These are phyloP conservation scores for Smittium culicis DNA, from an alignment of 371 early-diverging fungal species.

Conservation along the genomic window DNA sequence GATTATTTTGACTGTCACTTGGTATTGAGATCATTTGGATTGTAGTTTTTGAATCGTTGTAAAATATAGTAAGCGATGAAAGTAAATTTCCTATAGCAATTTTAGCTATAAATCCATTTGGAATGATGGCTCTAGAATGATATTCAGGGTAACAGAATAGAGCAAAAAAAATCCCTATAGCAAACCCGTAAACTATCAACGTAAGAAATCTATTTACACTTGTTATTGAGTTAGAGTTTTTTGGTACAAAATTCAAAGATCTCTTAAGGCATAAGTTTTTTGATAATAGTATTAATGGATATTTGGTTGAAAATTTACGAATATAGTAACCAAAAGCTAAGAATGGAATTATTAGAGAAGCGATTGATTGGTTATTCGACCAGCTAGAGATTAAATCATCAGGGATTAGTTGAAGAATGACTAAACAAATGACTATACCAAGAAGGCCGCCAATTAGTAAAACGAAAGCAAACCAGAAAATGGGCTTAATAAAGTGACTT, in stretches of 20 bases:
- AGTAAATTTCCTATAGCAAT: background rate
- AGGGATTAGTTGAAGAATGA: conserved; percentile 5
- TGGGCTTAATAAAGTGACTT: background rate
- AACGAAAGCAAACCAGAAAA: background rate
- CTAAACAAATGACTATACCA: background rate
- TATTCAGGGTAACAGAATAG: conserved; percentile 5
- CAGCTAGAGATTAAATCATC: background rate
- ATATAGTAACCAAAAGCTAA: background rate
- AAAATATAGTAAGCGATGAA: conserved; percentile 2
- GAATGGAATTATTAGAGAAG: background rate
- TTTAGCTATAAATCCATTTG: background rate
- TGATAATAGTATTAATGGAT: background rate
- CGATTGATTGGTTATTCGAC: background rate
- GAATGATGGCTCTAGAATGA: background rate
- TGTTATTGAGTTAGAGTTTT: background rate
- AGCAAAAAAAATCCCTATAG: conserved; percentile 2
- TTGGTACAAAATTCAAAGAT: background rate
- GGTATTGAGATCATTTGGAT: conserved; percentile 7
- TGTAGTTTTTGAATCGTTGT: conserved; percentile 3
- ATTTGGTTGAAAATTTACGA: background rate
- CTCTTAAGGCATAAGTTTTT: background rate
- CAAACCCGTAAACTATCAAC: background rate
- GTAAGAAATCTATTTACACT: background rate
- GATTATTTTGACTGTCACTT: conserved; percentile 4
- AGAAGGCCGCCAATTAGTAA: background rate